A percentile compares a stretch with the other conserved stretches of the same genome.
These are phyloP conservation scores for Peronosclerospora sorghi DNA, from an alignment of 352 stramenopile species.

Conservation along the genomic window DNA sequence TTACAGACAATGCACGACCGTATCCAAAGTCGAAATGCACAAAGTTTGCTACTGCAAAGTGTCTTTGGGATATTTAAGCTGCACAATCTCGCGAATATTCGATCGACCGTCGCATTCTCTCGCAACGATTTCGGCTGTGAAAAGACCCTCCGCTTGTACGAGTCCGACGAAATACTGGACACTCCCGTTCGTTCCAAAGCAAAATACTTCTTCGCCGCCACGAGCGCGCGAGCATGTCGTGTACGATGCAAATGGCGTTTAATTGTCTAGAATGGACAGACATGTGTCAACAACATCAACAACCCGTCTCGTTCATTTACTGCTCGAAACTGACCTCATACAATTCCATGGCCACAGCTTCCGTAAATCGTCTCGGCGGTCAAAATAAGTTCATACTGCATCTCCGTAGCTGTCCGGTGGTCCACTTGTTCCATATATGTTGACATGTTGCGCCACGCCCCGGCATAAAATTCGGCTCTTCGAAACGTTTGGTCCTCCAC, in stretches of 20 bases:
- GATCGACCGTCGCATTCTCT: constrained; percentile 57
- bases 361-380: constrained; percentile 80
- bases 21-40: neutral
- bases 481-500: constrained; percentile 19
- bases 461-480: constrained; percentile 59
- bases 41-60: neutral
- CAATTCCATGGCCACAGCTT: constrained; percentile 52
- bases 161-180: constrained; percentile 76
- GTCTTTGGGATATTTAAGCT: constrained; percentile 19
- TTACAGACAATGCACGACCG: neutral
- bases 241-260: constrained; percentile 48
- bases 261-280: constrained; percentile 39
- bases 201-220: constrained; percentile 83
- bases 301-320: neutral
- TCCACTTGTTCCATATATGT: constrained; percentile 37
- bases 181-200: constrained; percentile 78
- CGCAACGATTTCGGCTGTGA: constrained; percentile 54
- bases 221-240: constrained; percentile 36
- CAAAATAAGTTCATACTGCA: constrained; percentile 66
- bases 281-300: neutral
- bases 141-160: constrained; percentile 31
- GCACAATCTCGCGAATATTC: constrained; percentile 77
- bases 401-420: constrained; percentile 17
- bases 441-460: constrained; percentile 58
- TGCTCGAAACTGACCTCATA: constrained; percentile 40